A percentile compares a stretch with the other conserved stretches of the same genome.
Evolutionary conservation across 2,329 filamentous ascomycete species (phyloP).

Genomic region (Cladosporium sp.): DNA sequence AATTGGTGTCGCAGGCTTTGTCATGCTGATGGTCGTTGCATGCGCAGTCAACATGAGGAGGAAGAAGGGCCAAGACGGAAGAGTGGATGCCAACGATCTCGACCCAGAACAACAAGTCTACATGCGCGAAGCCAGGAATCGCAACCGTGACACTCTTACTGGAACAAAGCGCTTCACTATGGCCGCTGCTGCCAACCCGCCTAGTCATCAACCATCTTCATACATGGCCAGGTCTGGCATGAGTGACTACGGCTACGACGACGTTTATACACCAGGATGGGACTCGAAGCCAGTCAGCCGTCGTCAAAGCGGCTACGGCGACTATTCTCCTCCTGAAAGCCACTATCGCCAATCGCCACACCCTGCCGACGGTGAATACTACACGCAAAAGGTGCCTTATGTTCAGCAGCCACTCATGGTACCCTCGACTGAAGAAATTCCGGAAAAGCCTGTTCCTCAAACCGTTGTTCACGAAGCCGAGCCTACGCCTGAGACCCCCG

Average conservation of each 20-base stretch:
- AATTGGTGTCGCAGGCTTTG: conserved; percentile 8
- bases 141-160: conserved; percentile 11
- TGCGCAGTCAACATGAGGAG: conserved; percentile 8
- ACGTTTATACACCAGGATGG: conserved; percentile 7
- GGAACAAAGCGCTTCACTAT: conserved; percentile 9
- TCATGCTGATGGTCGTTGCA: conserved; percentile 10
- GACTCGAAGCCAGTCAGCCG: conserved; percentile 1
- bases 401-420: neutral
- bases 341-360: neutral
- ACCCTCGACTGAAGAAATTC: neutral
- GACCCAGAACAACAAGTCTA: conserved; percentile 11
- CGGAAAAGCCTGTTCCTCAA: neutral
- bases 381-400: neutral
- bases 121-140: conserved; percentile 9
- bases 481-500: neutral
- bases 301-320: conserved; percentile 3
- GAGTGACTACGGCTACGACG: conserved; percentile 4
- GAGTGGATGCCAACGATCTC: conserved; percentile 2
- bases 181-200: conserved; percentile 1
- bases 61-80: neutral
- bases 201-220: neutral
- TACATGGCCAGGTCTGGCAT: conserved; percentile 9
- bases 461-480: neutral
- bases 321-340: neutral
- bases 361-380: conserved; percentile 2